Conservation (phyloP, 2,329 filamentous ascomycete species). For the Elsinoe batatas region DNA sequence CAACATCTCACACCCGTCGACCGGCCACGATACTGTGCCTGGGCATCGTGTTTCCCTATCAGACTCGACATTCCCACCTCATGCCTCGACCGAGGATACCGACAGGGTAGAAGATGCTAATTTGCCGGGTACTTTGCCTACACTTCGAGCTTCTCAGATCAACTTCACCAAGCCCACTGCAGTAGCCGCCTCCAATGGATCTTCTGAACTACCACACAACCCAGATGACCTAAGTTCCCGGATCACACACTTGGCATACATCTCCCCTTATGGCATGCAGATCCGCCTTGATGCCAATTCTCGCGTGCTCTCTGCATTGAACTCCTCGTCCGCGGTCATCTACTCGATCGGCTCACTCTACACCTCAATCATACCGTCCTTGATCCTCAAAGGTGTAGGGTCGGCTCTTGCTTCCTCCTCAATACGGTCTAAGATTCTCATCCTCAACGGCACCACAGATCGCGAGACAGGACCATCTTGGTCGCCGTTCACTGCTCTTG, state of each 20-base stretch:
- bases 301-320: conserved; percentile 61
- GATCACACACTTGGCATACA: conserved; percentile 86
- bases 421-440: conserved; percentile 63
- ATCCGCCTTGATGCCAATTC: conserved; percentile 78
- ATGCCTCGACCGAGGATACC: conserved; percentile 38
- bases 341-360: conserved; percentile 94
- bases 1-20: conserved; percentile 61
- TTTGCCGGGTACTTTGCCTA: conserved; percentile 69
- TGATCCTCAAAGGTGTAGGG: conserved; percentile 70
- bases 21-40: conserved; percentile 5
- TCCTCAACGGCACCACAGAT: conserved; percentile 75
- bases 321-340: conserved; percentile 57
- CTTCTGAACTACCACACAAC: conserved; percentile 36
- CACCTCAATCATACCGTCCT: conserved; percentile 74
- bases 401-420: conserved; percentile 43
- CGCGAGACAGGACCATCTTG: conserved; percentile 69
- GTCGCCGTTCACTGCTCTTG: conserved; percentile 58
- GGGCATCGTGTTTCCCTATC: conserved; percentile 14
- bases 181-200: conserved; percentile 16
- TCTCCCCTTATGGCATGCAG: conserved; percentile 96
- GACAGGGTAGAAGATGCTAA: conserved; percentile 71
- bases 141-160: conserved; percentile 70
- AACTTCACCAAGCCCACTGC: conserved; percentile 57
- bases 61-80: neutral
- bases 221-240: conserved; percentile 62